Percentiles rank a stretch among this genome's conserved stretches.
These are phyloP conservation scores for Aureobasidium sp. DNA, from an alignment of 2,329 filamentous ascomycete species.

Conservation along the genomic window DNA sequence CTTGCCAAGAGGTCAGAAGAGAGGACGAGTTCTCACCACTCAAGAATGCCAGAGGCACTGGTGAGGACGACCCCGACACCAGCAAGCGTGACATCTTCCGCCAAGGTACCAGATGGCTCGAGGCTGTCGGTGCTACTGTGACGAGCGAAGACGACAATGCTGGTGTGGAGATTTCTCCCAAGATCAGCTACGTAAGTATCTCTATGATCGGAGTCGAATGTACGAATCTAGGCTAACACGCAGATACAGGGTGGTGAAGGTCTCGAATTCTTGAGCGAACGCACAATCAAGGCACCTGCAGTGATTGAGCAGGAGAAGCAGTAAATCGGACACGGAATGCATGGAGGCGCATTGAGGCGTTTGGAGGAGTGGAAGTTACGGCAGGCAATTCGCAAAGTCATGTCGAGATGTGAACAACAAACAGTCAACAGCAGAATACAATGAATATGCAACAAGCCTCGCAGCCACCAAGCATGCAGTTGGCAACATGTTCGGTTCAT, in stretches of 20 bases:
- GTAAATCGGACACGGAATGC: background rate
- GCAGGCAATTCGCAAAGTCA: background rate
- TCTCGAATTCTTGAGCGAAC: slow-evolving; percentile 52
- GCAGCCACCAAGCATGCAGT: background rate
- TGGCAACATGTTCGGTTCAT: background rate
- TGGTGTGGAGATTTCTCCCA: slow-evolving; percentile 83
- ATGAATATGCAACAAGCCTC: background rate
- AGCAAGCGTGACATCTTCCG: slow-evolving; percentile 84
- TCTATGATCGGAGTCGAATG: background rate
- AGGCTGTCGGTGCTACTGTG: slow-evolving; percentile 70
- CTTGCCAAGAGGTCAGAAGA: slow-evolving; percentile 88
- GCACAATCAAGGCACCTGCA: slow-evolving; percentile 56
- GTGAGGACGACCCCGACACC: slow-evolving; percentile 90
- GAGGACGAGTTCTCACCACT: slow-evolving; percentile 97
- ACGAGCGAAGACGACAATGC: slow-evolving; percentile 54
- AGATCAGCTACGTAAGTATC: slow-evolving; percentile 83
- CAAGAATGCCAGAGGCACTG: slow-evolving; percentile 82
- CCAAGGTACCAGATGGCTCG: slow-evolving; percentile 81
- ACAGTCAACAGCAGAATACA: background rate
- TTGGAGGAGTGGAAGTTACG: background rate
- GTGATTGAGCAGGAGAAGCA: slow-evolving; percentile 54
- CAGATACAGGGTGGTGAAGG: slow-evolving; percentile 53
- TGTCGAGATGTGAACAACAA: background rate
- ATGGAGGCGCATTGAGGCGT: background rate
- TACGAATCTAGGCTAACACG: background rate